phyloP scores from a whole-genome alignment of 2,329 filamentous ascomycete species.

The Paraphaeosphaeria minitans region DNA sequence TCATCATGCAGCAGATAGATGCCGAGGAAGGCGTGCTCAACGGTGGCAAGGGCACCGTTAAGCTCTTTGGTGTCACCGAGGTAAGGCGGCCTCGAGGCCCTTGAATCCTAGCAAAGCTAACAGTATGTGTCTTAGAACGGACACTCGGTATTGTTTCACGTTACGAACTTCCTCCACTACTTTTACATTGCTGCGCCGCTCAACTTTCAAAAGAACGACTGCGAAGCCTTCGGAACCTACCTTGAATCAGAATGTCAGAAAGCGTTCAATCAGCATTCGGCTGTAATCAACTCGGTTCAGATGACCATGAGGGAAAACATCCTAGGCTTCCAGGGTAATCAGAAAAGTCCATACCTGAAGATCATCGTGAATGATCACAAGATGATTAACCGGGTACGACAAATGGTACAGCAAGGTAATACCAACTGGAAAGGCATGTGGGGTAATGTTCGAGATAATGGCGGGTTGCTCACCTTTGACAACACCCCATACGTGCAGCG shows the following conservation, averaged over 20 bases:
- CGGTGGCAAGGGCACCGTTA: slow-evolving; percentile 78
- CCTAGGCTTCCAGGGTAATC: slow-evolving; percentile 92
- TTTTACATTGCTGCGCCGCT: slow-evolving; percentile 90
- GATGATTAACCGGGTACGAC: slow-evolving; percentile 76
- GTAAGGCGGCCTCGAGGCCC: slow-evolving; percentile 46
- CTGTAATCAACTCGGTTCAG: slow-evolving; percentile 78
- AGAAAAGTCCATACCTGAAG: slow-evolving; percentile 89
- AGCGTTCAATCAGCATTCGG: slow-evolving; percentile 61
- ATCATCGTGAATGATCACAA: slow-evolving; percentile 92
- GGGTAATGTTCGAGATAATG: slow-evolving; percentile 60
- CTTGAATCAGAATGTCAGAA: slow-evolving; percentile 77
- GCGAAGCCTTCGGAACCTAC: slow-evolving; percentile 76
- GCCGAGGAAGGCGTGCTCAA: slow-evolving; percentile 84
- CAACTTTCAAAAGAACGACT: slow-evolving; percentile 78
- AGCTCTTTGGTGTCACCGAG: slow-evolving; percentile 92
- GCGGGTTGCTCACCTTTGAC: slow-evolving; percentile 87
- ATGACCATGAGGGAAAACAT: slow-evolving; percentile 88
- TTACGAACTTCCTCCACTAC: slow-evolving; percentile 95
- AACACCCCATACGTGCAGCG: slow-evolving; percentile 92
- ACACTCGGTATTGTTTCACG: slow-evolving; percentile 91
- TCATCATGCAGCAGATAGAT: slow-evolving; percentile 97
- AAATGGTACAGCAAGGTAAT: slow-evolving; percentile 72
- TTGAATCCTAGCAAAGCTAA: slow-evolving; percentile 17
- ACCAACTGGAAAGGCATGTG: slow-evolving; percentile 93
- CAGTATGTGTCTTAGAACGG: slow-evolving; percentile 58